Conservation (phyloP, 352 stramenopile genomes). For the Pythium phragmitis region DNA sequence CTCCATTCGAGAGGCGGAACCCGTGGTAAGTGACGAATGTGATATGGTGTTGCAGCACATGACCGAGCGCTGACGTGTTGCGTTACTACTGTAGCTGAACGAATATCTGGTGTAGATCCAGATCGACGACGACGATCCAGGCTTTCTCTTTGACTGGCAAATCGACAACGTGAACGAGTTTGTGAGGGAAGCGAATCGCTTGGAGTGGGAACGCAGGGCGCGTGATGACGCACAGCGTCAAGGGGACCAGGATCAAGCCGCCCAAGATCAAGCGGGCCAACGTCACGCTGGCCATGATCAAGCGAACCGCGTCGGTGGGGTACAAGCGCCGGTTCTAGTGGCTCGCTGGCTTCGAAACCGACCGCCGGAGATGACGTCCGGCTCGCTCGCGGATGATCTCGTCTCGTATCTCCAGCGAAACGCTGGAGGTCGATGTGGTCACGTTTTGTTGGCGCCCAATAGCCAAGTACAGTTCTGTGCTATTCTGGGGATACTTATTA, state of each 20-base stretch:
- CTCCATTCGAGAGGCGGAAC: too few species aligned
- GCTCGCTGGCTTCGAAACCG: conserved; percentile 17
- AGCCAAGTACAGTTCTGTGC: too few species aligned
- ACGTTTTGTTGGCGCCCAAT: conserved; percentile 6
- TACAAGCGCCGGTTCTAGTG: neutral
- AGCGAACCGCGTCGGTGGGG: too few species aligned
- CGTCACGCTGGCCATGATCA: too few species aligned
- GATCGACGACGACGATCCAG: neutral
- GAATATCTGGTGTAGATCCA: neutral
- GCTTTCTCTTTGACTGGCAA: conserved; percentile 13
- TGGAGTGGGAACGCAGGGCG: neutral
- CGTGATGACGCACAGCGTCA: too few species aligned
- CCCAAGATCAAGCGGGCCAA: too few species aligned
- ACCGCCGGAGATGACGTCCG: conserved; percentile 21
- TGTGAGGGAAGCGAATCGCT: conserved; percentile 14
- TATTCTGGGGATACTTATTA: too few species aligned
- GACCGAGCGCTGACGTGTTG: neutral
- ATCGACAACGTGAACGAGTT: neutral
- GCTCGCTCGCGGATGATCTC: conserved; percentile 20
- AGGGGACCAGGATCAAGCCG: too few species aligned
- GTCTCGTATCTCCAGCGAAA: conserved; percentile 10
- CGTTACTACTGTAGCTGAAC: neutral
- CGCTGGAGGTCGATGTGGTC: conserved; percentile 20
- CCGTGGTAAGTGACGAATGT: too few species aligned
- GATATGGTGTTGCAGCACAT: too few species aligned